Evolutionary conservation across 148 eudicot species (phyloP).

Genomic region (Salicornia ramosissima): DNA sequence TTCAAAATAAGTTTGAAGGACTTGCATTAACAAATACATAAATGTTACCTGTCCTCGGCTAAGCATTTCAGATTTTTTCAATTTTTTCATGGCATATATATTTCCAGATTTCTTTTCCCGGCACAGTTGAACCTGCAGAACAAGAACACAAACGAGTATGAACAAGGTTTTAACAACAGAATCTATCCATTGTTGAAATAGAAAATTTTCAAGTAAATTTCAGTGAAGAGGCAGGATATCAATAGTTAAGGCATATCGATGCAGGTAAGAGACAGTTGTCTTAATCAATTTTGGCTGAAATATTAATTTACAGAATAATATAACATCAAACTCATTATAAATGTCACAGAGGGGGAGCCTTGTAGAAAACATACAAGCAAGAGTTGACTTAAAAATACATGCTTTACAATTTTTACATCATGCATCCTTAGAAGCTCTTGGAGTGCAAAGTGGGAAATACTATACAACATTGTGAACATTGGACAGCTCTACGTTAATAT

Average conservation of each 20-base stretch:
- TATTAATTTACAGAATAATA: background rate
- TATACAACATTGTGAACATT: background rate
- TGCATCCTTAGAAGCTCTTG: background rate
- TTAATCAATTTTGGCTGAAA: background rate
- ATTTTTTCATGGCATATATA: conserved; percentile 90
- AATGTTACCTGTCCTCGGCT: conserved; percentile 81
- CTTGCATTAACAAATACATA: conserved; percentile 4
- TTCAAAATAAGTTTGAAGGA: background rate
- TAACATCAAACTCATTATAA: background rate
- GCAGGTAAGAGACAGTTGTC: background rate
- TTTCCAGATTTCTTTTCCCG: conserved; percentile 90
- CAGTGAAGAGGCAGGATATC: background rate
- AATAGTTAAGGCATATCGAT: background rate
- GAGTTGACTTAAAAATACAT: background rate
- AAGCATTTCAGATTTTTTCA: conserved; percentile 97
- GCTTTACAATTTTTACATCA: background rate
- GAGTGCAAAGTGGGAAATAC: background rate
- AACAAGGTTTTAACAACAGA: background rate
- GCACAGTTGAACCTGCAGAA: conserved; percentile 68
- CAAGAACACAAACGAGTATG: conserved; percentile 12
- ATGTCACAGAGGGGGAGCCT: background rate
- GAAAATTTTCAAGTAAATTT: background rate
- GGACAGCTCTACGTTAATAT: background rate
- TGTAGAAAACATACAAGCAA: background rate
- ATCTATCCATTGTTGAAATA: too few species aligned